A percentile compares a stretch with the other conserved stretches of the same genome.
Evolutionary conservation across 345 rosid genomes (phyloP).

Genomic region (Noccaea caerulescens): DNA sequence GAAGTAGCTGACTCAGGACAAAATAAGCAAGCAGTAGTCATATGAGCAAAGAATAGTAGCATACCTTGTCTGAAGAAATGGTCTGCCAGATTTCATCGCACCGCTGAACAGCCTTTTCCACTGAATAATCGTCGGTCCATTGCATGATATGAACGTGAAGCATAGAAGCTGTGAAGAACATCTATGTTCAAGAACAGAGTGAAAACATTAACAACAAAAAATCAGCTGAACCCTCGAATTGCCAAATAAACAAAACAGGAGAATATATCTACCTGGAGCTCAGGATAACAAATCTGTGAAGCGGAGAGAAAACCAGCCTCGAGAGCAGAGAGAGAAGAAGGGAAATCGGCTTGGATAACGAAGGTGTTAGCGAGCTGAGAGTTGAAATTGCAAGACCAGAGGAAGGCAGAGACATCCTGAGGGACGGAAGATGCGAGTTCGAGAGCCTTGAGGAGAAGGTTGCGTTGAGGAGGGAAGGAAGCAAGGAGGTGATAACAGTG

Average conservation of each 20-base stretch:
- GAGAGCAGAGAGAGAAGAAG: slow-evolving; percentile 65
- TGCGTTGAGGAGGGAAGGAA: slow-evolving; percentile 80
- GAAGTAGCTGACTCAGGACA: slow-evolving; percentile 11
- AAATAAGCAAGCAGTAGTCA: slow-evolving; percentile 11
- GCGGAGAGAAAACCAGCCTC: slow-evolving; percentile 70
- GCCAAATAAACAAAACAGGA: not conserved
- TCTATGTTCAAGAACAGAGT: slow-evolving; percentile 45
- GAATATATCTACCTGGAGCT: slow-evolving; percentile 72
- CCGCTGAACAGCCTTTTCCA: slow-evolving; percentile 64
- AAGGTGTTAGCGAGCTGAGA: slow-evolving; percentile 94
- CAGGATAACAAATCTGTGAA: slow-evolving; percentile 65
- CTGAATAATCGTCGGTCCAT: slow-evolving; percentile 74
- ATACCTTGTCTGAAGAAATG: slow-evolving; percentile 68
- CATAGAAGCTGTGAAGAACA: slow-evolving; percentile 88
- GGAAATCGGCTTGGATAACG: slow-evolving; percentile 79
- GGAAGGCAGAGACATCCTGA: slow-evolving; percentile 52
- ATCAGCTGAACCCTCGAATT: no score
- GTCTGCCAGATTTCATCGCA: slow-evolving; percentile 84
- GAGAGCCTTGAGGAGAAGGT: slow-evolving; percentile 75
- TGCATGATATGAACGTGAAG: slow-evolving; percentile 94
- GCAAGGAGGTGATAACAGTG: slow-evolving; percentile 91
- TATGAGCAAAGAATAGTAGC: slow-evolving; percentile 25
- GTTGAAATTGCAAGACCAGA: slow-evolving; percentile 95
- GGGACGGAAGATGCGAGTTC: slow-evolving; percentile 59
- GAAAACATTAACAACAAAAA: slow-evolving; percentile 2